Evolutionary conservation across 148 eudicot species (phyloP).

Genomic region (Arbutus unedo): DNA sequence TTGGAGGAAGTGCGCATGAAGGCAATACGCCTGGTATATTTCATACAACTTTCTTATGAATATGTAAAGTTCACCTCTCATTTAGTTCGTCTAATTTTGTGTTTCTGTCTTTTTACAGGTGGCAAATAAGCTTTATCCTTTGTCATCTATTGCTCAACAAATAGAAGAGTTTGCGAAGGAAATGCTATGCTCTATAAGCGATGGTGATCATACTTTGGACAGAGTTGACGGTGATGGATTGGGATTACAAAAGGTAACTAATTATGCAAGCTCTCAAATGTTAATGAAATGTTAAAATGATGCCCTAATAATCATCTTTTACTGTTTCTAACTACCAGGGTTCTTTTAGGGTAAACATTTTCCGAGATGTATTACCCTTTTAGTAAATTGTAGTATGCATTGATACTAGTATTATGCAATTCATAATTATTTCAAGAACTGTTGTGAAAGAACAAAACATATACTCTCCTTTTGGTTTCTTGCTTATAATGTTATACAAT

Average conservation of each 20-base stretch:
- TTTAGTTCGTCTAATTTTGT: slow-evolving; percentile 7
- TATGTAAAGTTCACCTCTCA: slow-evolving; percentile 1
- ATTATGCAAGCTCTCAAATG: slow-evolving; percentile 3
- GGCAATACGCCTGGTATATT: slow-evolving; percentile 94
- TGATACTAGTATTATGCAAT: neutral
- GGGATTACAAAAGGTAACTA: slow-evolving; percentile 54
- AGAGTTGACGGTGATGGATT: slow-evolving; percentile 37
- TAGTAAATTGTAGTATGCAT: neutral
- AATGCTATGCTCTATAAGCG: slow-evolving; percentile 55
- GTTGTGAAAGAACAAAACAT: neutral
- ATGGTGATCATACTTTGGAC: slow-evolving; percentile 29
- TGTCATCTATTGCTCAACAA: slow-evolving; percentile 56
- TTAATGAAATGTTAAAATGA: neutral
- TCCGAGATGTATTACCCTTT: neutral
- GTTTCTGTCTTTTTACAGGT: slow-evolving; percentile 47
- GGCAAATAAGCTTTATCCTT: slow-evolving; percentile 90
- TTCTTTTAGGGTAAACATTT: neutral
- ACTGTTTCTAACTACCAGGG: neutral
- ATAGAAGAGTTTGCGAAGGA: slow-evolving; percentile 91
- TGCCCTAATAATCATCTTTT: neutral
- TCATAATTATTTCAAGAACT: neutral
- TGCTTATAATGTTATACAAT: neutral
- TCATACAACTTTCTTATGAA: slow-evolving; percentile 14
- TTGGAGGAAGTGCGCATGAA: slow-evolving; percentile 96
- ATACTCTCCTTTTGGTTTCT: neutral